Evolutionary conservation across 768 basidiomycete species (phyloP), one percentile per base, ranked within the genome.

Genomic region (Cubamyces sp.): DNA sequence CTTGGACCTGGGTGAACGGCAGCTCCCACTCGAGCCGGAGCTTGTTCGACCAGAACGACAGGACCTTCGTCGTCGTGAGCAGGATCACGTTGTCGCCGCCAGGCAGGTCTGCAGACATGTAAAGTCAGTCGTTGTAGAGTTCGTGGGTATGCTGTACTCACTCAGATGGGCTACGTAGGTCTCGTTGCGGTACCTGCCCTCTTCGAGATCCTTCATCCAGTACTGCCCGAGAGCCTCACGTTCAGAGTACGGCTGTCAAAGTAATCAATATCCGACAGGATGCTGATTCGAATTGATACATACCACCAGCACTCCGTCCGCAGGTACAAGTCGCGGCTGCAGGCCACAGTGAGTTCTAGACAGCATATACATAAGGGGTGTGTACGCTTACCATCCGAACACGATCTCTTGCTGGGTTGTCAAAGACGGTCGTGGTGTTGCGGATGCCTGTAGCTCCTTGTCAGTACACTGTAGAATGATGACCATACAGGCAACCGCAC

Each of bases 361-460:
- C 46, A 40, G 55, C 37, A 55, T 59, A 30, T 23, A 40, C 47
- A 40, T 46, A 7, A 11, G 4, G 23, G 6, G 11, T 7, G 21
- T 16, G 11, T 47, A 23, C 9, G 75, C 87, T 71, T 58, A 91
- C 92, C 69, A 91, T 76, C 70, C 97, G 82, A 45, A 91, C 84
- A 19, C 96, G 88, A 69, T 98, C 96, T 57, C 95, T 82, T 37
- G 90, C 90, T 14, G 91, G 90, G 64, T 86, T 91, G 73, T 98
- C 97, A 64, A 98, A 99, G 2, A 98, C 96, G 2, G 95, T 98
- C 0, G 97, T 98, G 0, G 97, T 99, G 70, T 99, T 99, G 47
- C 97, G 87, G 65, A 99, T 96, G 26, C 96, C 93, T 94, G 61
- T 37, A 19, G 8, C 18, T 8, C 14, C 11, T 12, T 3, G 34